A percentile compares a stretch with the other conserved stretches of the same genome.
Evolutionary conservation across 352 stramenopile genomes (phyloP).

Genomic region (Globisporangium viniferum): DNA sequence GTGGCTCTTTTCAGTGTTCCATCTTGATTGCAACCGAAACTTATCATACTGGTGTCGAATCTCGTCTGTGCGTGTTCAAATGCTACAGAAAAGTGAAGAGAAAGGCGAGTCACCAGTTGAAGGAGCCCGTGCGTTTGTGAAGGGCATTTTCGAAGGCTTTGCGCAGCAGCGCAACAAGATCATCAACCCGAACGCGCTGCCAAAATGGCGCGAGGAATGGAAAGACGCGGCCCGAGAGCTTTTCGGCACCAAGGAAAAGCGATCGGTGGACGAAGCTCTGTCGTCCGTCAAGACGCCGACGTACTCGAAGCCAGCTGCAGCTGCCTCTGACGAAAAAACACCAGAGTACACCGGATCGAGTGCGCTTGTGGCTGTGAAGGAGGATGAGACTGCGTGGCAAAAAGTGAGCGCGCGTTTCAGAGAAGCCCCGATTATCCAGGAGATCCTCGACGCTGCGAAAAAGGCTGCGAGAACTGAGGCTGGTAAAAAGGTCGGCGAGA

Average conservation of each 20-base stretch:
- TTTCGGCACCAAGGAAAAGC: constrained; percentile 70
- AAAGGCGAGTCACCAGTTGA: constrained; percentile 28
- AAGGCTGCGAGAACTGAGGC: constrained; percentile 73
- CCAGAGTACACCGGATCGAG: constrained; percentile 66
- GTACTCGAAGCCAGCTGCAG: constrained; percentile 27
- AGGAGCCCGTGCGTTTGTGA: constrained; percentile 50
- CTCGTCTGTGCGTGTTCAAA: not conserved
- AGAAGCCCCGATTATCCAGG: constrained; percentile 94
- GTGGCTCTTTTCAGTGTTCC: not conserved
- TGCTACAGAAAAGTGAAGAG: constrained; percentile 23
- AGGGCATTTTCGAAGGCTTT: constrained; percentile 52
- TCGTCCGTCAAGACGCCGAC: constrained; percentile 59
- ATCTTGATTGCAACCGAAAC: too few relatives aligned
- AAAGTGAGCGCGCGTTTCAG: constrained; percentile 91
- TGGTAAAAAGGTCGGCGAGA: constrained; percentile 67
- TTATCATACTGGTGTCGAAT: not conserved
- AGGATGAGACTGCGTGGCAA: constrained; percentile 93
- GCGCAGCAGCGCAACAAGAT: constrained; percentile 57
- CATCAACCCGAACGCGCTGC: constrained; percentile 40
- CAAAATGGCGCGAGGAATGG: constrained; percentile 63
- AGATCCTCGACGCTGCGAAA: constrained; percentile 81
- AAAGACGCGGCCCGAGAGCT: constrained; percentile 72
- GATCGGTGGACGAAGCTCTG: constrained; percentile 72
- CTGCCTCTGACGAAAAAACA: constrained; percentile 34
- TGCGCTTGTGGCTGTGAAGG: constrained; percentile 88